Conservation (phyloP, 164 flowering plant species). For the Vitis cinerea region DNA sequence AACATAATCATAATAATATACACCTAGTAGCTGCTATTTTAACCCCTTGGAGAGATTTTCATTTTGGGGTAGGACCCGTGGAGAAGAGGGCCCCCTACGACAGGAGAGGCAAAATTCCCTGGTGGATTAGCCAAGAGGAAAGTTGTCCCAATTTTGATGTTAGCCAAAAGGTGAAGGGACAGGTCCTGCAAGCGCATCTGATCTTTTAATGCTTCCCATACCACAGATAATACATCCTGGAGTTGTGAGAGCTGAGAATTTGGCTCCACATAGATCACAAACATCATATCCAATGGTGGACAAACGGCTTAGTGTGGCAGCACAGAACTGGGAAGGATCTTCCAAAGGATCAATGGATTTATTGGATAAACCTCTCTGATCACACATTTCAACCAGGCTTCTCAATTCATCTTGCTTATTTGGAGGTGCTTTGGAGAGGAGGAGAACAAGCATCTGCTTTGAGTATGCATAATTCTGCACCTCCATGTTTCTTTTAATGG, state of each 20-base stretch:
- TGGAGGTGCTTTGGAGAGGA: conserved; percentile 88
- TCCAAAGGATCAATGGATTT: conserved; percentile 96
- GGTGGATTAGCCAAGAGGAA: not conserved
- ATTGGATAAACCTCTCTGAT: conserved; percentile 84
- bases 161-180: conserved; percentile 91
- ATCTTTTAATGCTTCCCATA: conserved; percentile 98
- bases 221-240: conserved; percentile 99
- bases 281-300: conserved; percentile 98
- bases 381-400: conserved; percentile 83
- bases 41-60: too few relatives aligned
- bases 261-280: conserved; percentile 98
- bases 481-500: conserved; percentile 97
- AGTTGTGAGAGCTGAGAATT: conserved; percentile 83
- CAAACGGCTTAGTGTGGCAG: conserved; percentile 92
- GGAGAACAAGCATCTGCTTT: conserved; percentile 97
- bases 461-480: conserved; percentile 91
- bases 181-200: conserved; percentile 73
- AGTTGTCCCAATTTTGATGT: not conserved
- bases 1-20: too few relatives aligned
- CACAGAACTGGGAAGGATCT: conserved; percentile 98
- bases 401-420: conserved; percentile 95
- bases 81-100: not conserved
- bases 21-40: too few relatives aligned
- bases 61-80: too few relatives aligned
- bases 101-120: not conserved